phyloP scores from a whole-genome alignment of 257 asterid species.

The Solanum pimpinellifolium region DNA sequence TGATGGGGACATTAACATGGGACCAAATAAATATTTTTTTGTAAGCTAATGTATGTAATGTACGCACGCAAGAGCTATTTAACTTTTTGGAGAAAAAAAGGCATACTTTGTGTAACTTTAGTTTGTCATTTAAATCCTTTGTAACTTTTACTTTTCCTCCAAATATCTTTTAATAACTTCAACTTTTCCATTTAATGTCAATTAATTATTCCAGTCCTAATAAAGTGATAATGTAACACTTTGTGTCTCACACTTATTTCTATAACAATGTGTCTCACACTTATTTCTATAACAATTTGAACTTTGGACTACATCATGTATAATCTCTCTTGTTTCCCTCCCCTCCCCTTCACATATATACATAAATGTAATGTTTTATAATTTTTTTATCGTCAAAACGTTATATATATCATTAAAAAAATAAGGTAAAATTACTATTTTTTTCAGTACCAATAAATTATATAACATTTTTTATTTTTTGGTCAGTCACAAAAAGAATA shows the following conservation, averaged over 20 bases:
- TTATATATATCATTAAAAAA: background rate
- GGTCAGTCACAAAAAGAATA: too few relatives aligned
- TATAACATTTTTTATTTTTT: too few relatives aligned
- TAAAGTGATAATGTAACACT: background rate
- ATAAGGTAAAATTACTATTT: background rate
- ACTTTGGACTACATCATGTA: background rate
- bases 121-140: background rate
- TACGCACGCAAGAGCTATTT: background rate
- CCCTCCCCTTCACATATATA: background rate
- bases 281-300: too few relatives aligned
- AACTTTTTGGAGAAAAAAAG: background rate
- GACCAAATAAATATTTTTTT: background rate
- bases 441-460: background rate
- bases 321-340: background rate
- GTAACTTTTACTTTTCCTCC: background rate
- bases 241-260: too few relatives aligned
- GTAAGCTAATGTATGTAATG: background rate
- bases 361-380: background rate
- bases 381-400: background rate
- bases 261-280: too few relatives aligned
- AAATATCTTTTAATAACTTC: background rate
- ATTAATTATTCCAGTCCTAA: background rate
- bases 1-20: background rate
- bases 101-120: background rate
- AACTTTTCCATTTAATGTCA: background rate